Conservation (phyloP, 495 filamentous ascomycete genomes). For the Elaphomyces granulatus region DNA sequence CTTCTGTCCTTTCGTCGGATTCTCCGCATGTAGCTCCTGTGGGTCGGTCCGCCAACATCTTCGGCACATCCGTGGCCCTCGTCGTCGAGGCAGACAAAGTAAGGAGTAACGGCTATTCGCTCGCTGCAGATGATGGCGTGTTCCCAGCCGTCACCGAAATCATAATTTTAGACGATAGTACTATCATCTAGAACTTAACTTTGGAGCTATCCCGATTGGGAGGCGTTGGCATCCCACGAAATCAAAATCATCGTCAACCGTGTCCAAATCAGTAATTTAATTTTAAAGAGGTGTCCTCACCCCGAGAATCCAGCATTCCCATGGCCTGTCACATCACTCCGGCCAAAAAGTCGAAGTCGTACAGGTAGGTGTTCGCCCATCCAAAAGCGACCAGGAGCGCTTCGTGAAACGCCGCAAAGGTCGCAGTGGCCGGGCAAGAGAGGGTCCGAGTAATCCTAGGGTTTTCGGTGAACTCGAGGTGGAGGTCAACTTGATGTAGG, state of each 20-base stretch:
- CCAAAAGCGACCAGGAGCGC: constrained; percentile 21
- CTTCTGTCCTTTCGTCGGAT: background rate
- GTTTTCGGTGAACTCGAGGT: constrained; percentile 6
- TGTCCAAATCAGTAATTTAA: background rate
- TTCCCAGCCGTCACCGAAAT: constrained; percentile 1
- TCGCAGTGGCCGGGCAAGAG: constrained; percentile 18
- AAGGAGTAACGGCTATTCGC: background rate
- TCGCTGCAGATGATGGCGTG: background rate
- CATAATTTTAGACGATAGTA: constrained; percentile 1
- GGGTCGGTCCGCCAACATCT: background rate
- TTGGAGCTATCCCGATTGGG: background rate
- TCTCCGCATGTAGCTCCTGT: background rate
- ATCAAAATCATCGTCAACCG: background rate
- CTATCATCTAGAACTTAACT: background rate
- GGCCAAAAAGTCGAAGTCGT: constrained; percentile 7
- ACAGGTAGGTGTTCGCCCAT: constrained; percentile 13
- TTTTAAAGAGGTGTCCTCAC: background rate
- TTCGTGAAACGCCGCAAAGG: constrained; percentile 17
- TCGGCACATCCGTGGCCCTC: constrained; percentile 1
- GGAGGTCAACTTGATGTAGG: background rate
- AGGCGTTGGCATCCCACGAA: no score
- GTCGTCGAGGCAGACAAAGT: background rate
- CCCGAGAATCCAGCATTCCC: background rate
- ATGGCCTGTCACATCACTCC: background rate
- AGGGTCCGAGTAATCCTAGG: constrained; percentile 19